phyloP scores from a whole-genome alignment of 345 rosid species.

The Cardamine chenopodiifolia region DNA sequence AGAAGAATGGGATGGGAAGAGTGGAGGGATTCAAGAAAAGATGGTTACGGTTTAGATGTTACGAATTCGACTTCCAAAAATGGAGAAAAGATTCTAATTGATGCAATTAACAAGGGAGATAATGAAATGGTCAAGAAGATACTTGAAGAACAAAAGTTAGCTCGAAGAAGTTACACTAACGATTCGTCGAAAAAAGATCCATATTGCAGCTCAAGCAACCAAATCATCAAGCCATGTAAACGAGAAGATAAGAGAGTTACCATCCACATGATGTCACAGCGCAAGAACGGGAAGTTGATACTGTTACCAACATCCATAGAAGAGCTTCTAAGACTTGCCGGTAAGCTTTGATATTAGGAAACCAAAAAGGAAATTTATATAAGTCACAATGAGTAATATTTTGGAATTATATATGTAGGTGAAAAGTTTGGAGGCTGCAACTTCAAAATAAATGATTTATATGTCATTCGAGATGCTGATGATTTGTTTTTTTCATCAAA shows the following conservation, averaged over 20 bases:
- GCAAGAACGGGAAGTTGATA: constrained; percentile 58
- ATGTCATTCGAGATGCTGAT: constrained; percentile 91
- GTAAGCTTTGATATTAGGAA: not conserved
- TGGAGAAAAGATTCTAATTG: constrained; percentile 41
- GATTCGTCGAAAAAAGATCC: constrained; percentile 11
- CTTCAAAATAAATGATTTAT: constrained; percentile 70
- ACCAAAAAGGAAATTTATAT: not conserved
- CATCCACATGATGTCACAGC: constrained; percentile 59
- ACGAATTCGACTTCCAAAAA: constrained; percentile 41
- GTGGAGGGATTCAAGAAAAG: constrained; percentile 40
- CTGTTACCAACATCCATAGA: constrained; percentile 77
- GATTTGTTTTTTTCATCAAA: constrained; percentile 69
- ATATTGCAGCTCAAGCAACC: constrained; percentile 42
- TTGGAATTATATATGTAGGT: constrained; percentile 34
- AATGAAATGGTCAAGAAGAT: constrained; percentile 62
- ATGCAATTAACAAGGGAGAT: constrained; percentile 56
- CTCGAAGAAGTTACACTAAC: constrained; percentile 38
- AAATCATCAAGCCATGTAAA: constrained; percentile 22
- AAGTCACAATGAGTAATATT: not conserved
- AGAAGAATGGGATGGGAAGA: constrained; percentile 40
- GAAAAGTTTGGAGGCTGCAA: constrained; percentile 72
- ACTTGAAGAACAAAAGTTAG: constrained; percentile 59
- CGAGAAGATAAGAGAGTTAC: constrained; percentile 70
- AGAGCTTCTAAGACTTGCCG: constrained; percentile 70
- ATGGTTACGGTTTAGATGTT: constrained; percentile 21